phyloP scores from a whole-genome alignment of 768 basidiomycete genomes.

The Mycena vitilis region DNA sequence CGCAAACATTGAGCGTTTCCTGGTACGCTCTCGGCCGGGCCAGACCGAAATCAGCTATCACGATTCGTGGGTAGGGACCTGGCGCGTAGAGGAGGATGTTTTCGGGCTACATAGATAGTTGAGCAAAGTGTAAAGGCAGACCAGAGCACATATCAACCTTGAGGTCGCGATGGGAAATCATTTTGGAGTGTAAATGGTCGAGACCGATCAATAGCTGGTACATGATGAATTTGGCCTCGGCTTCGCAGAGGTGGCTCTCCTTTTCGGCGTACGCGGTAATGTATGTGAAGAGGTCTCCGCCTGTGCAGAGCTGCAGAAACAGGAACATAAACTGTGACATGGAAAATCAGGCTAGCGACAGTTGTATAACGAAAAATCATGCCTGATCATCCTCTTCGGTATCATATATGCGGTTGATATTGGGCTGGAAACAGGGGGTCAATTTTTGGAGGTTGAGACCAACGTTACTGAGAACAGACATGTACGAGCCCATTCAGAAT shows the following conservation, averaged over 20 bases:
- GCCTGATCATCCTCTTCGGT: conserved; percentile 66
- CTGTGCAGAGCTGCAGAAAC: conserved; percentile 87
- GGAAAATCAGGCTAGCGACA: too few relatives aligned
- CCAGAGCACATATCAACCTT: conserved; percentile 57
- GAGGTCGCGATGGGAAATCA: conserved; percentile 83
- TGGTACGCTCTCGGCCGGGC: conserved; percentile 83
- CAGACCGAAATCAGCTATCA: conserved; percentile 89
- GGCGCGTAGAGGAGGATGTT: conserved; percentile 83
- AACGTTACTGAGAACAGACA: conserved; percentile 48
- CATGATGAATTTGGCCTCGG: conserved; percentile 87
- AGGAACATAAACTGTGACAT: conserved; percentile 64
- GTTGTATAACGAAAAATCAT: too few relatives aligned
- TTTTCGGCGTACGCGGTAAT: conserved; percentile 70
- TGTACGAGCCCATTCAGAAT: conserved; percentile 79
- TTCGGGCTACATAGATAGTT: conserved; percentile 69
- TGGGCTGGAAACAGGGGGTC: conserved; percentile 62
- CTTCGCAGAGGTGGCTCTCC: conserved; percentile 70
- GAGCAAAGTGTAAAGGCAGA: not conserved
- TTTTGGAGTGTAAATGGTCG: conserved; percentile 74
- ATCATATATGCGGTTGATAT: conserved; percentile 83
- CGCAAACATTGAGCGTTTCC: conserved; percentile 87
- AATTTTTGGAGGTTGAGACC: not conserved
- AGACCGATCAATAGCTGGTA: conserved; percentile 82
- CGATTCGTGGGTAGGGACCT: conserved; percentile 86
- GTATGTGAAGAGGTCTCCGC: conserved; percentile 90